Base-by-base conservation (phyloP, 2,329 filamentous ascomycete species). In the Microcyclosporella mali region DNA sequence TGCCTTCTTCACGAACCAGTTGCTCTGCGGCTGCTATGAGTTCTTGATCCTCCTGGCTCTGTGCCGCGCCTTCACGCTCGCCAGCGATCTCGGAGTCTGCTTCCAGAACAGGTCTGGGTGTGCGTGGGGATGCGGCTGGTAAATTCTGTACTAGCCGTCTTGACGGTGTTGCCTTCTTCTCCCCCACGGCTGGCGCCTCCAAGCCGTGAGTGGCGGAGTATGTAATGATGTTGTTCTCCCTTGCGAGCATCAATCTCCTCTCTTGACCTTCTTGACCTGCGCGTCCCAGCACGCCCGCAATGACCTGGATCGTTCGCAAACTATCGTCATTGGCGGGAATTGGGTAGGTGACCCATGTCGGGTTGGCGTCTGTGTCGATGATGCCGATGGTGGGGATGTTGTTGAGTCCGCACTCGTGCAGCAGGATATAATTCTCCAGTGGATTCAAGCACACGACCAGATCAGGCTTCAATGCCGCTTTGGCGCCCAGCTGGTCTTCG, bases 281-380 rank as follows among this genome's bases (percentile, higher is more conserved):
- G 40, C 84, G 78, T 31, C 89, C 90, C 29, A 98, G 74, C 1
- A 92, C 82, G 40, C 88, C 88, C 3, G 82, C 85, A 55, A 98
- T 86, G 47, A 95, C 75, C 55, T 84, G 79, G 37, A 88, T 77
- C 52, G 83, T 82, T 47, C 92, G 84, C 54, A 95, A 67, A 78
- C 88, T 94, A 73, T 98, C 92, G 62, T 98, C 92, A 65, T 98
- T 98, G 38, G 88, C 88, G 2, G 92, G 92, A 55, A 98, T 95
- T 11, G 86, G 85, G 63, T 98, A 98, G 3, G 92, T 97, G 38
- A 97, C 88, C 79, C 86, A 90, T 0, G 87, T 87, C 1, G 92
- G 87, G 66, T 97, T 85, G 2, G 82, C 83, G 65, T 98, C 85
- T 1, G 92, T 97, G 66, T 98, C 92, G 54, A 97, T 84, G 45